Conservation (phyloP, 2,329 filamentous ascomycete genomes). For the Cytospora piceicola region DNA sequence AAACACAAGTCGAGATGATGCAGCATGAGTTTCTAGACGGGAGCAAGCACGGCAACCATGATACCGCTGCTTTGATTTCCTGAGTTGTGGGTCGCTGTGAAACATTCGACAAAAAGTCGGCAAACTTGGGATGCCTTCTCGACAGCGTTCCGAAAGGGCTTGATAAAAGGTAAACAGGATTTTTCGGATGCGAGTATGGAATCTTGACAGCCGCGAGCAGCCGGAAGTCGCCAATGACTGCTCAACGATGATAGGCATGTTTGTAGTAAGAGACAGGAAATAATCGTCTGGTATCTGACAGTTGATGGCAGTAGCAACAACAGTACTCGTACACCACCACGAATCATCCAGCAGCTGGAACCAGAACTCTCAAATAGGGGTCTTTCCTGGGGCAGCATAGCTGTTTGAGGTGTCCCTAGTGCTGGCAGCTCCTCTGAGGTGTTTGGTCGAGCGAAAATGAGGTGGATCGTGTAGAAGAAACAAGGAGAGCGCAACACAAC, state of each 20-base stretch:
- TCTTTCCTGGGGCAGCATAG: constrained; percentile 5
- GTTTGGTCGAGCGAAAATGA: constrained; percentile 15
- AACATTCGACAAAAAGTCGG: constrained; percentile 25
- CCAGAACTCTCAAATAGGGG: constrained; percentile 5
- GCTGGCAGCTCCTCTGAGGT: neutral
- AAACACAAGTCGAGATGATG: constrained; percentile 31
- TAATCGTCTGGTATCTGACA: constrained; percentile 16
- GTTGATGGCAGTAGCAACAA: constrained; percentile 1
- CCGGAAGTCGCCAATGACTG: constrained; percentile 11
- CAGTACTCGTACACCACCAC: neutral
- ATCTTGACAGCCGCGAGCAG: neutral
- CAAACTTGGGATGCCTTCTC: constrained; percentile 23
- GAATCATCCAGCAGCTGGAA: constrained; percentile 4
- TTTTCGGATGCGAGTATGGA: neutral
- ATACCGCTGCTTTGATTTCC: constrained; percentile 24
- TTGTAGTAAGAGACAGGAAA: constrained; percentile 11
- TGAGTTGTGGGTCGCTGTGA: constrained; percentile 25
- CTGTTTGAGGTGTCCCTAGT: constrained; percentile 6
- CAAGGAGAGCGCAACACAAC: constrained; percentile 5
- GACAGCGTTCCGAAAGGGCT: neutral
- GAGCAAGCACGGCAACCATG: constrained; percentile 24
- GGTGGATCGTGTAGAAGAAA: constrained; percentile 6
- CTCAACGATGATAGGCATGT: constrained; percentile 7
- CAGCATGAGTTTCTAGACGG: constrained; percentile 25
- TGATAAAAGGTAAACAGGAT: constrained; percentile 1